These are phyloP conservation scores for Yamadazyma laniorum DNA, from an alignment of 805 yeast genomes.

Conservation along the genomic window DNA sequence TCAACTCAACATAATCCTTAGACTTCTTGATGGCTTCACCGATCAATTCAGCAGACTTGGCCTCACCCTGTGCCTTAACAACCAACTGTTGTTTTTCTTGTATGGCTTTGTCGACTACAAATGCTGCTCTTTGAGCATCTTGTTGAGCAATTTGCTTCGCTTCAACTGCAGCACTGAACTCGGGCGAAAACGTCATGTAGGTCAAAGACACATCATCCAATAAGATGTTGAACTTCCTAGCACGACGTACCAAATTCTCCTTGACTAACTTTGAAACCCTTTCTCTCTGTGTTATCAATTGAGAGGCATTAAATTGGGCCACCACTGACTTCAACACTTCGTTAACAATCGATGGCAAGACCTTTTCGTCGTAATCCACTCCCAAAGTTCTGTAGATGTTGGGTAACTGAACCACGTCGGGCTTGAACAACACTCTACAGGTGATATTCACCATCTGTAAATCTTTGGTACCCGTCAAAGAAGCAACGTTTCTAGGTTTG, in stretches of 20 bases:
- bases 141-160: conserved; percentile 99
- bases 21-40: conserved; percentile 99
- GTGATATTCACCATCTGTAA: conserved; percentile 98
- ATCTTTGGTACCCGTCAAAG: conserved; percentile 97
- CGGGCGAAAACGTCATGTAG: conserved; percentile 96
- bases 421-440: conserved; percentile 94
- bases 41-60: conserved; percentile 93
- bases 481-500: conserved; percentile 92
- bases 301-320: conserved; percentile 98
- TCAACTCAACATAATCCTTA: conserved; percentile 92
- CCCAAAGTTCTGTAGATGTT: conserved; percentile 90
- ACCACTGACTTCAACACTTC: conserved; percentile 96
- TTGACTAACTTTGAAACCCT: conserved; percentile 88
- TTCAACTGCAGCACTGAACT: conserved; percentile 95
- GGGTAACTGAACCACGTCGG: conserved; percentile 76
- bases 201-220: conserved; percentile 97
- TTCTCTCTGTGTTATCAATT: conserved; percentile 98
- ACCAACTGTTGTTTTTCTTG: conserved; percentile 98
- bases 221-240: conserved; percentile 78
- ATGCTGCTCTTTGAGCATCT: conserved; percentile 98
- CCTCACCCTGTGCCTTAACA: conserved; percentile 98
- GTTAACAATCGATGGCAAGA: conserved; percentile 95
- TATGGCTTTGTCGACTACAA: conserved; percentile 92
- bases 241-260: conserved; percentile 88
- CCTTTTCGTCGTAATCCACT: conserved; percentile 93